Evolutionary conservation across 768 basidiomycete genomes (phyloP).

Genomic region (Tephrocybe sp.): DNA sequence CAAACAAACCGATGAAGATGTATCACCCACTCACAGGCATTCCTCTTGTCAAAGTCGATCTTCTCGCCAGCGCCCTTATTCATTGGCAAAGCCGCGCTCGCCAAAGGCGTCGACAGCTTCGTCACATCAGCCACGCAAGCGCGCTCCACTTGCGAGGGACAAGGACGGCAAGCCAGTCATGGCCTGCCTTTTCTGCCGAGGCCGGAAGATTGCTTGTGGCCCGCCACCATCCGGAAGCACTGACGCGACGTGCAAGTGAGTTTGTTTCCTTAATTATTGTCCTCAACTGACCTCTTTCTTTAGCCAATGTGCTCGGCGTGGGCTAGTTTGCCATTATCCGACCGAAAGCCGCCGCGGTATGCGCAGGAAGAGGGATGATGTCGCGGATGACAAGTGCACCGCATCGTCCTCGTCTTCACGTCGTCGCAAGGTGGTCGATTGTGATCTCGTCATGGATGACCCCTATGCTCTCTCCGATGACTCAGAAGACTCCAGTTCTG

Average conservation of each 20-base stretch:
- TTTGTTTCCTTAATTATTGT: conserved; percentile 12
- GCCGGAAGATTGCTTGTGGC: conserved; percentile 54
- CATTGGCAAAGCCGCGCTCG: not conserved
- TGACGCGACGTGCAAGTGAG: conserved; percentile 52
- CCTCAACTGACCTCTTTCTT: not conserved
- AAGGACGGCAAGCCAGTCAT: conserved; percentile 37
- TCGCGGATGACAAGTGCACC: not conserved
- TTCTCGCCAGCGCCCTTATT: not conserved
- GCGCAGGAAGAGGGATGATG: conserved; percentile 6
- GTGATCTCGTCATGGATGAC: not conserved
- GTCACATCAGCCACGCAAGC: conserved; percentile 5
- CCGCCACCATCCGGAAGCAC: conserved; percentile 36
- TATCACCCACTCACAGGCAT: conserved; percentile 2
- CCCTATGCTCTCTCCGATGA: not conserved
- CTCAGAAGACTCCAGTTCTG: not conserved
- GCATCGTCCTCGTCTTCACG: not conserved
- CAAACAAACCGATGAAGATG: not conserved
- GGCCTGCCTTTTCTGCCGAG: conserved; percentile 51
- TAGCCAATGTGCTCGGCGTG: conserved; percentile 16
- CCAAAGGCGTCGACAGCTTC: not conserved
- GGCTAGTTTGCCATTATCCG: conserved; percentile 10
- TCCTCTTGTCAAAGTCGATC: not conserved
- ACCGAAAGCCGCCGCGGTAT: conserved; percentile 16
- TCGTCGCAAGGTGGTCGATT: not conserved
- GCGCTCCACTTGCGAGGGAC: conserved; percentile 4